Conservation (phyloP, 805 yeast species). For the Candida caryicola region DNA sequence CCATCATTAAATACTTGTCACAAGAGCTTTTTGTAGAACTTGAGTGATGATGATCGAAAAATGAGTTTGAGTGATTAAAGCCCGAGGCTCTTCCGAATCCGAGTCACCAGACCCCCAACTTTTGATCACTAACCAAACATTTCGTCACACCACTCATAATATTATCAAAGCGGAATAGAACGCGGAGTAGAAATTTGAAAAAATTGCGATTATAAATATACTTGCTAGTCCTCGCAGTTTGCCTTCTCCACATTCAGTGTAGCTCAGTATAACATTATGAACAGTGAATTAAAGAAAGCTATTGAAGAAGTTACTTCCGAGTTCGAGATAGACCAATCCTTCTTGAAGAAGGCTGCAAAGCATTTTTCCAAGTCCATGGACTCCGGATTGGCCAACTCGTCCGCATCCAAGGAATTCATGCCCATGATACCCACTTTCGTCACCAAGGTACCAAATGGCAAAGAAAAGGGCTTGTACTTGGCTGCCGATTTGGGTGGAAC, state of each 20-base stretch:
- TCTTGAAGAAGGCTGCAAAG: constrained; percentile 46
- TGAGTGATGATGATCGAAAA: too few species aligned
- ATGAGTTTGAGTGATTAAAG: too few species aligned
- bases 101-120: too few species aligned
- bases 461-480: constrained; percentile 74
- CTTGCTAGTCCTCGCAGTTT: too few species aligned
- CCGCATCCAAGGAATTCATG: constrained; percentile 40
- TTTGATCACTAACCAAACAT: too few species aligned
- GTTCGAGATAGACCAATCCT: constrained; percentile 42
- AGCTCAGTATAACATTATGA: constrained; percentile 9
- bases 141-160: not conserved
- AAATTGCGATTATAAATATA: not conserved
- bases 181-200: not conserved
- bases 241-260: too few species aligned
- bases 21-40: too few species aligned
- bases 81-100: too few species aligned
- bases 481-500: constrained; percentile 98
- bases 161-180: not conserved
- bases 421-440: constrained; percentile 96
- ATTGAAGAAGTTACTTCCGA: constrained; percentile 37
- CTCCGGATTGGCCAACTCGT: constrained; percentile 49
- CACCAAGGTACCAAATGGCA: constrained; percentile 80
- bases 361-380: constrained; percentile 61
- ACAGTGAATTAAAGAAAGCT: constrained; percentile 18
- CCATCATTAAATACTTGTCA: too few species aligned